Conservation (phyloP, 2,329 filamentous ascomycete species). For the Cercospora citrullina region DNA sequence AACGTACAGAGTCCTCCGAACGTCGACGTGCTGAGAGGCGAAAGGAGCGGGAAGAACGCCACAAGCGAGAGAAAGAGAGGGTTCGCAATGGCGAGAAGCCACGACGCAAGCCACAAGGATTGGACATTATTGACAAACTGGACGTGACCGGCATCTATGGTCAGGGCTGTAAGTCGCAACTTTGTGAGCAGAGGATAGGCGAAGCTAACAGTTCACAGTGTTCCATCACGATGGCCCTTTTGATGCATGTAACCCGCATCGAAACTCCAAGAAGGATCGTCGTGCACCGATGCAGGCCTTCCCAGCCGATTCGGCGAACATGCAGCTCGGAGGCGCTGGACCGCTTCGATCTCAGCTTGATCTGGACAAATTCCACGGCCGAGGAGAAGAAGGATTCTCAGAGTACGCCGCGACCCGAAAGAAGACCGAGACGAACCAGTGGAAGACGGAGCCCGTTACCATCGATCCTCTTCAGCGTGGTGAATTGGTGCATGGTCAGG, state of each 20-base stretch:
- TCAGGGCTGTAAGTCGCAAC: slow-evolving; percentile 70
- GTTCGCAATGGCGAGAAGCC: slow-evolving; percentile 43
- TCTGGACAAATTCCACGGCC: slow-evolving; percentile 83
- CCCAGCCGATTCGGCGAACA: slow-evolving; percentile 88
- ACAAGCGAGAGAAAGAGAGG: slow-evolving; percentile 47
- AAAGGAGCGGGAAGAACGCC: slow-evolving; percentile 55
- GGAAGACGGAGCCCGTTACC: slow-evolving; percentile 49
- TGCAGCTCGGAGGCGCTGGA: slow-evolving; percentile 82
- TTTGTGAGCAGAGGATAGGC: not conserved
- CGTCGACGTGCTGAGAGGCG: slow-evolving; percentile 51
- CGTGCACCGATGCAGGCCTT: slow-evolving; percentile 96
- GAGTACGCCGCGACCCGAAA: slow-evolving; percentile 65
- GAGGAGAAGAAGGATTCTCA: slow-evolving; percentile 78
- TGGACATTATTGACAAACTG: slow-evolving; percentile 94
- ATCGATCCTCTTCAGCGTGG: slow-evolving; percentile 64
- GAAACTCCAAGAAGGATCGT: slow-evolving; percentile 79
- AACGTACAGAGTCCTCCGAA: slow-evolving; percentile 48
- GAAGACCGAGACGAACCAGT: slow-evolving; percentile 36
- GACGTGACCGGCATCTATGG: slow-evolving; percentile 97
- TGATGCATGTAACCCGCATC: slow-evolving; percentile 91
- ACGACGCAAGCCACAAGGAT: slow-evolving; percentile 46
- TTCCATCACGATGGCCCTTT: slow-evolving; percentile 98
- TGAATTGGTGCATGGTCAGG: slow-evolving; percentile 78
- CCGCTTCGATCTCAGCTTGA: slow-evolving; percentile 80
- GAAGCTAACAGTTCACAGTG: slow-evolving; percentile 54